Conservation (phyloP, 2,329 filamentous ascomycete genomes). For the Paecilomyces variotii region DNA sequence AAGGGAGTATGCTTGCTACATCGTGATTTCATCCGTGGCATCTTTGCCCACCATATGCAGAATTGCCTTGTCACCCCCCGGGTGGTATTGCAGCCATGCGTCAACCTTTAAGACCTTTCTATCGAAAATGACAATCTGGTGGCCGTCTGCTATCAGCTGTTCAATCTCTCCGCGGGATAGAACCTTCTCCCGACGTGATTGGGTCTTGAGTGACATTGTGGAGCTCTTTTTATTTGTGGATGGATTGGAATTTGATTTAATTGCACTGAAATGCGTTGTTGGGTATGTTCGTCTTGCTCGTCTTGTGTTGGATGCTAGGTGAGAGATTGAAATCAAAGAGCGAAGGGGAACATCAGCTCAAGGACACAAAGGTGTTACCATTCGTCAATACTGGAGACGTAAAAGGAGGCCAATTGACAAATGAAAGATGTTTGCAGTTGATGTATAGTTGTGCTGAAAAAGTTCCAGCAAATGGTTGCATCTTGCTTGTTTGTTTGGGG, state of each 20-base stretch:
- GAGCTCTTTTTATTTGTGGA: not conserved
- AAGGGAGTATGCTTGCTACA: conserved; percentile 48
- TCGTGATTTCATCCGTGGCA: conserved; percentile 88
- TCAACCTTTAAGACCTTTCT: conserved; percentile 78
- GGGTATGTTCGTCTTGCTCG: not conserved
- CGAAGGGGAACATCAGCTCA: not conserved
- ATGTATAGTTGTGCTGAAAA: not conserved
- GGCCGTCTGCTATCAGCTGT: conserved; percentile 72
- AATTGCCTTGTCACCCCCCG: conserved; percentile 85
- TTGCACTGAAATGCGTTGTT: not conserved
- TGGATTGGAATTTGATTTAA: not conserved
- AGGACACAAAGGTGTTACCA: not conserved
- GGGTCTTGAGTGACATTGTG: not conserved
- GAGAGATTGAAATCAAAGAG: not conserved
- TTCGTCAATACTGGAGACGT: not conserved
- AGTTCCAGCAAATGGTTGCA: not conserved
- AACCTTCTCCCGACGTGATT: conserved; percentile 28
- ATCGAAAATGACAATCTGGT: conserved; percentile 72
- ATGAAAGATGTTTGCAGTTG: not conserved
- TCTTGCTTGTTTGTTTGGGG: not conserved
- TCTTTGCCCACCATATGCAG: conserved; percentile 88
- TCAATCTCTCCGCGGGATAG: conserved; percentile 63
- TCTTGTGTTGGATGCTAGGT: not conserved
- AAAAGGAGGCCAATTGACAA: not conserved
- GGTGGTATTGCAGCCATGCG: conserved; percentile 80